Evolutionary conservation across 495 filamentous ascomycete genomes (phyloP).

Genomic region (Trypethelium eluteriae): DNA sequence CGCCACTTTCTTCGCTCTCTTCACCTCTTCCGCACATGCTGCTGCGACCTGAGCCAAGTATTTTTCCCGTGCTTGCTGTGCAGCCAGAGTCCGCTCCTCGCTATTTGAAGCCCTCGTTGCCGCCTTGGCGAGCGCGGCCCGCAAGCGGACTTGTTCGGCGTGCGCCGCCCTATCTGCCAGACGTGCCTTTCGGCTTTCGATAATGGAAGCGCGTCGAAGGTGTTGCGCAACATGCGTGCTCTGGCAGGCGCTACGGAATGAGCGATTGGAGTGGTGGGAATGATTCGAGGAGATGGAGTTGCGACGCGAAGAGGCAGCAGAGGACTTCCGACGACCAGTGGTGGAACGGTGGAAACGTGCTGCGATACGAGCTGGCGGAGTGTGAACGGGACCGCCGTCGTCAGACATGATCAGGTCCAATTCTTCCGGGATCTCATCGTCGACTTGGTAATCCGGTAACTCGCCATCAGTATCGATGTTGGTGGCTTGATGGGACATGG

Average conservation of each 20-base stretch:
- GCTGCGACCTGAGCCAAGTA: constrained; percentile 90
- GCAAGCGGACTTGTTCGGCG: constrained; percentile 91
- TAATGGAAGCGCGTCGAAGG: constrained; percentile 79
- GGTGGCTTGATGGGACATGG: not conserved
- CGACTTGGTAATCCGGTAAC: not conserved
- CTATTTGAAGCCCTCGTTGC: constrained; percentile 54
- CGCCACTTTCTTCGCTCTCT: constrained; percentile 84
- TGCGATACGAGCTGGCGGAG: constrained; percentile 74
- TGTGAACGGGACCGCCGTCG: constrained; percentile 37
- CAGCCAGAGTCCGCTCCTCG: constrained; percentile 82
- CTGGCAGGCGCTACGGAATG: constrained; percentile 57
- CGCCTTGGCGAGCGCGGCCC: constrained; percentile 73
- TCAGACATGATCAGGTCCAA: constrained; percentile 30
- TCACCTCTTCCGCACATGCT: constrained; percentile 89
- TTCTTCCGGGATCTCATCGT: constrained; percentile 30
- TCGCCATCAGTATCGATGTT: not conserved
- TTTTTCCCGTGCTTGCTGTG: constrained; percentile 81
- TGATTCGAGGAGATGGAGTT: constrained; percentile 84
- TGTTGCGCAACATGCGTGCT: constrained; percentile 83
- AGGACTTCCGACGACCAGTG: constrained; percentile 66
- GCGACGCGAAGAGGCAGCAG: constrained; percentile 76
- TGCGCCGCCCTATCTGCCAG: constrained; percentile 90
- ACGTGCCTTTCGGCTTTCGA: constrained; percentile 86
- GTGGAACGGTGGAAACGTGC: constrained; percentile 73
- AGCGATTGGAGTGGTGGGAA: constrained; percentile 60